Percentiles rank a stretch among this genome's conserved stretches.
Conservation (phyloP, 805 yeast genomes). For the Groenewaldozyma salmanticensis region DNA sequence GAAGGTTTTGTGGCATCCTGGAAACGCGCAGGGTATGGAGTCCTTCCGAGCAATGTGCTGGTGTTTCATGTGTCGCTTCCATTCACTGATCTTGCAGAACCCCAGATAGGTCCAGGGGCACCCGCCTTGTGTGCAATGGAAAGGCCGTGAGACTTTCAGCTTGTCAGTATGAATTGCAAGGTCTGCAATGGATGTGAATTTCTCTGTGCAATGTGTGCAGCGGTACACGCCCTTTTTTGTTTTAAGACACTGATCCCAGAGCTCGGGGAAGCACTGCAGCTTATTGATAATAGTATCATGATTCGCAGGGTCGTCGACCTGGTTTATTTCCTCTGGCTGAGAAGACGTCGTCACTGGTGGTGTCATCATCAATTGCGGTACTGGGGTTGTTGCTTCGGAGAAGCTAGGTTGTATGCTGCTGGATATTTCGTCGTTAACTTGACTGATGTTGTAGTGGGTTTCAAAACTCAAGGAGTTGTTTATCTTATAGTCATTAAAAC, state of each 20-base stretch:
- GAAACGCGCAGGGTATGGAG: conserved; percentile 15
- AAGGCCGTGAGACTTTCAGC: conserved; percentile 26
- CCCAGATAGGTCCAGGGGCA: conserved; percentile 39
- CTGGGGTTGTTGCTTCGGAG: too few relatives aligned
- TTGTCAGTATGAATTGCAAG: conserved; percentile 31
- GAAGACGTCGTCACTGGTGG: too few relatives aligned
- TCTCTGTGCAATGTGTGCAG: conserved; percentile 31
- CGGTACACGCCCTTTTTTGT: conserved; percentile 32
- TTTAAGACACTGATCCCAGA: conserved; percentile 16
- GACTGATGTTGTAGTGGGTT: too few relatives aligned
- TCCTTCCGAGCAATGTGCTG: conserved; percentile 19
- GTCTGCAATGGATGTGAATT: conserved; percentile 25
- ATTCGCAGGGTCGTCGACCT: neutral
- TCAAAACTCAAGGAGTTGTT: too few relatives aligned
- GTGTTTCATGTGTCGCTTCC: conserved; percentile 27
- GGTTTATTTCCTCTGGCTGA: too few relatives aligned
- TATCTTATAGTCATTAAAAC: too few relatives aligned
- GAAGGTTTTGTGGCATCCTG: conserved; percentile 19
- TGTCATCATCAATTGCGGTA: too few relatives aligned
- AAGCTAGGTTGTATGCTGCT: too few relatives aligned
- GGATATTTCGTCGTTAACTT: too few relatives aligned
- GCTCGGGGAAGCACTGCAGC: conserved; percentile 6
- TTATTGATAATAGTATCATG: neutral
- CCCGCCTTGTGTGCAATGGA: conserved; percentile 25
- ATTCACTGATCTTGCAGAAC: conserved; percentile 29